Percentiles rank a stretch among this genome's conserved stretches.
These are phyloP conservation scores for Chaetomium fimeti DNA, from an alignment of 495 filamentous ascomycete genomes.

Conservation along the genomic window DNA sequence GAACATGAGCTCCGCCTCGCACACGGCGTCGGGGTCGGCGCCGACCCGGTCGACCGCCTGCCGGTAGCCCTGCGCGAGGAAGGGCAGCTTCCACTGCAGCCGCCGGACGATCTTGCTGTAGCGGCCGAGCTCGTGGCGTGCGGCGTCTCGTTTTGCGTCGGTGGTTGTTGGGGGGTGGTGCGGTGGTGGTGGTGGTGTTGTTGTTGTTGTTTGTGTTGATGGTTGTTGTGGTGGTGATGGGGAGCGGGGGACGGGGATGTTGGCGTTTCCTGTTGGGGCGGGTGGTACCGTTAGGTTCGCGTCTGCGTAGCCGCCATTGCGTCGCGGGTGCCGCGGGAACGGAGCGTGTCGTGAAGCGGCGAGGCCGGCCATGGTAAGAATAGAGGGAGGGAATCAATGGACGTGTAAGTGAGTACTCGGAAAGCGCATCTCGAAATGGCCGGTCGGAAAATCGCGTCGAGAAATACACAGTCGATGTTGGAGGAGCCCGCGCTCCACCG, in stretches of 20 bases:
- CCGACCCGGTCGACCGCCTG: conserved; percentile 42
- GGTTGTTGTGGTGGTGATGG: not conserved
- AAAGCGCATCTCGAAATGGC: not conserved
- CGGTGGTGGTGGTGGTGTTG: not conserved
- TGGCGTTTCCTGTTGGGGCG: not conserved
- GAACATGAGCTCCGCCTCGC: conserved; percentile 61
- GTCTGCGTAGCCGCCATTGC: not conserved
- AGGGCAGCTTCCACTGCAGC: conserved; percentile 60
- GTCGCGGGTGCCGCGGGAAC: not conserved
- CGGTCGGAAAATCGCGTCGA: not conserved
- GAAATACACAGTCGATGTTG: not conserved
- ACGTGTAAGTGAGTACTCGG: not conserved
- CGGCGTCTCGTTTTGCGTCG: not conserved
- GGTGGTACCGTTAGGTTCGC: conserved; percentile 13
- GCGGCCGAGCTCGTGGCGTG: conserved; percentile 47
- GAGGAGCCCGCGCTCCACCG: conserved; percentile 2
- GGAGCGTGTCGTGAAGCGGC: conserved; percentile 30
- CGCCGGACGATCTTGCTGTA: conserved; percentile 58
- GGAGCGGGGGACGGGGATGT: not conserved
- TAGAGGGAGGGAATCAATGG: not conserved
- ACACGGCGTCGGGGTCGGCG: conserved; percentile 22
- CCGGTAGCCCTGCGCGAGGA: conserved; percentile 54
- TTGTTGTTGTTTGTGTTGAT: not conserved
- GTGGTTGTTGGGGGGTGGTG: conserved; percentile 35
- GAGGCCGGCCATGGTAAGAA: conserved; percentile 23